Evolutionary conservation across 495 filamentous ascomycete species (phyloP), one percentile per base, ranked within the genome.

Genomic region (Parmelia sp.): DNA sequence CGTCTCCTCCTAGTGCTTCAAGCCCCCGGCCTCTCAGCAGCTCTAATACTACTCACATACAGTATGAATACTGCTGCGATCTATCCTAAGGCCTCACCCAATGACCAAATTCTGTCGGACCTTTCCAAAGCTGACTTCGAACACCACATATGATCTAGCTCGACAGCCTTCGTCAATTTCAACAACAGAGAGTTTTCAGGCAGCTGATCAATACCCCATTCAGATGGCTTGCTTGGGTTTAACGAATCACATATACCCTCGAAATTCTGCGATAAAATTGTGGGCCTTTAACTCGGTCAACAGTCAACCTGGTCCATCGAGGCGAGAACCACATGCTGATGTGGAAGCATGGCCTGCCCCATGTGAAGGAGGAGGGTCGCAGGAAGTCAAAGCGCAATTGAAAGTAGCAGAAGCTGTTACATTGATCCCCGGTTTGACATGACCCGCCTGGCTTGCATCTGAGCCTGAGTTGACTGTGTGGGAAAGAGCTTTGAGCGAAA

Each of bases 401-500:
- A n/a, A n/a, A n/a, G n/a, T n/a, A n/a, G n/a, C n/a, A n/a, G n/a
- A n/a, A n/a, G n/a, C n/a, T n/a, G n/a, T n/a, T n/a, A n/a, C n/a
- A n/a, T n/a, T n/a, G n/a, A n/a, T n/a, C n/a, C n/a, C n/a, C n/a
- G n/a, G n/a, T n/a, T n/a, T n/a, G n/a, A n/a, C n/a, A n/a, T n/a
- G 53, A 65, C 68, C 15, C 62, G 33, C 60, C 64, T 49, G 23
- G 74, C 74, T 73, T 80, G 79, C 65, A 76, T 76, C 70, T 81
- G 80, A 55, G 78, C 79, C 60, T 76, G 78, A 66, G 71, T 75
- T 71, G 70, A 71, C 53, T 42, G 29, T 42, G 33, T 39, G 40
- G 42, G 44, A 29, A 68, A 60, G 57, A 58, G 53, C 49, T 49
- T 86, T 39, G 87, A 85, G 21, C 89, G 83, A 74, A 90, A 90